Evolutionary conservation across 495 filamentous ascomycete genomes (phyloP), one percentile per base, ranked within the genome.

Genomic region (Monascus purpureus): DNA sequence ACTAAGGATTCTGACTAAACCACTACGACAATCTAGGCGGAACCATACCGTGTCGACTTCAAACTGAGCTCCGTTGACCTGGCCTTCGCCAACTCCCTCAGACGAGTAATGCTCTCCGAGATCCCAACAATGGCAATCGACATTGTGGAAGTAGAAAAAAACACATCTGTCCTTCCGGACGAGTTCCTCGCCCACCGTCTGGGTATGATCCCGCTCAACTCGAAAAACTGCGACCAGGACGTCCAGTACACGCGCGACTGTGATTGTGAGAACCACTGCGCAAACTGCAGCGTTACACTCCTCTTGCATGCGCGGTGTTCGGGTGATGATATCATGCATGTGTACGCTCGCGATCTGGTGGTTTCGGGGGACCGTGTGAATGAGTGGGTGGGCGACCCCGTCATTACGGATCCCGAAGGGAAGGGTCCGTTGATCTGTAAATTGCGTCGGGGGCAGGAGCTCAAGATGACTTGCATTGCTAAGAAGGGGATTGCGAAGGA

Each of bases 401-500:
- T 95, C 31, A 84, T 93, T 43, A 68, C 57, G 26, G 92, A 97
- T 43, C 65, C 77, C 0, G 81, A 88, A 17, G 73, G 75, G 1
- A 68, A 78, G 32, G 90, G 90, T 0, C 65, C 75, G 4, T 65
- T 95, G 35, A 86, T 97, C 43, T 79, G 77, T 50, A 94, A 95
- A 60, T 58, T 97, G 41, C 67, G 86, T 13, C 80, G 82, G 35
- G 80, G 75, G 3, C 92, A 97, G 51, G 82, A 93, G 52, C 50
- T 97, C 32, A 77, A 80, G 51, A 69, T 96, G 52, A 78, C 75
- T 26, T 95, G 88, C 47, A 75, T 95, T 41, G 92, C 86, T 32
- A 95, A 93, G 69, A 96, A 96, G 65, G 90, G 90, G 0, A 95
- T 95, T 37, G 86, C 88, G 2, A 97, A 96, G 66, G 90, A 97